phyloP scores from a whole-genome alignment of 768 basidiomycete species.

The Agrocybe chaxingu region DNA sequence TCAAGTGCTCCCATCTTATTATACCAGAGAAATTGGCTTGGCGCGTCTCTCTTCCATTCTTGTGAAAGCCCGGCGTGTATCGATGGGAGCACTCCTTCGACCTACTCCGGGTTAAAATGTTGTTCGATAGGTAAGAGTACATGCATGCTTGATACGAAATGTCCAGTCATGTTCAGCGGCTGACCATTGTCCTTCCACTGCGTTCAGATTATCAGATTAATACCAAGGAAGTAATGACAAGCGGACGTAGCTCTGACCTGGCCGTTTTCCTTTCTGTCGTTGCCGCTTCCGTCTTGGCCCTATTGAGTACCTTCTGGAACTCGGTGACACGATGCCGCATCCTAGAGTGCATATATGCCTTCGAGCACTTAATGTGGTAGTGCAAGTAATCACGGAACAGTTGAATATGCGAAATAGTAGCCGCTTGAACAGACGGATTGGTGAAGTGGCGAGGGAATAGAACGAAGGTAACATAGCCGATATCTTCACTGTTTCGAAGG shows the following conservation, averaged over 20 bases:
- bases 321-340: slow-evolving; percentile 93
- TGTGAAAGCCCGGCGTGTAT: no score
- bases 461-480: slow-evolving; percentile 97
- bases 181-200: slow-evolving; percentile 58
- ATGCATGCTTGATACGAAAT: slow-evolving; percentile 1
- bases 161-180: slow-evolving; percentile 34
- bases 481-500: slow-evolving; percentile 78
- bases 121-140: slow-evolving; percentile 5
- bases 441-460: slow-evolving; percentile 95
- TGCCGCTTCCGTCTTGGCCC: slow-evolving; percentile 90
- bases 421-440: slow-evolving; percentile 60
- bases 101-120: background rate
- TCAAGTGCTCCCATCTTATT: no score
- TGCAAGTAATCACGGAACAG: slow-evolving; percentile 98
- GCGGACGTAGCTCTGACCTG: slow-evolving; percentile 46
- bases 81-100: no score
- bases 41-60: no score
- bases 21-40: no score
- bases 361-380: slow-evolving; percentile 98
- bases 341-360: slow-evolving; percentile 98
- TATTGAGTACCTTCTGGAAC: slow-evolving; percentile 93
- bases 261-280: slow-evolving; percentile 88
- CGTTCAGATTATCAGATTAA: slow-evolving; percentile 5
- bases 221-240: slow-evolving; percentile 1
- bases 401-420: slow-evolving; percentile 92